These are phyloP conservation scores for Globisporangium emineosum DNA, from an alignment of 352 stramenopile genomes.

Conservation along the genomic window DNA sequence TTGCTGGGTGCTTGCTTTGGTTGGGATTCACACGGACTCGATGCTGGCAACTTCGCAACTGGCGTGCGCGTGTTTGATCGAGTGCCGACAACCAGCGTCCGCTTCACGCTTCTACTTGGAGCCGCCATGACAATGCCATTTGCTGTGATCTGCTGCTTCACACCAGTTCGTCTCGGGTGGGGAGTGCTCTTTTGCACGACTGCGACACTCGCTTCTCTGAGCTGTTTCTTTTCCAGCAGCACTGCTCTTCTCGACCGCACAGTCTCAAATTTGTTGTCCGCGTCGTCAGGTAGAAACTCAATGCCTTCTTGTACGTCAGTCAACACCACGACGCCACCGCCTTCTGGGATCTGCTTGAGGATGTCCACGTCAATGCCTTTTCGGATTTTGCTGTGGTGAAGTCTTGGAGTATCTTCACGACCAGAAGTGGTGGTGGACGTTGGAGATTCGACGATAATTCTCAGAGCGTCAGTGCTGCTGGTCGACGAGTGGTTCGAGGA, in stretches of 20 bases:
- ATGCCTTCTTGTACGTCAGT: constrained; percentile 18
- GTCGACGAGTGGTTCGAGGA: not conserved
- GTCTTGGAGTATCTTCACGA: not conserved
- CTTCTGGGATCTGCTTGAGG: constrained; percentile 18
- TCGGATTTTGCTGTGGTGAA: constrained; percentile 7
- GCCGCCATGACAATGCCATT: constrained; percentile 6
- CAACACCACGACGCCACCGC: constrained; percentile 20
- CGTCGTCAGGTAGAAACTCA: constrained; percentile 12
- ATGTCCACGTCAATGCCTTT: constrained; percentile 6
- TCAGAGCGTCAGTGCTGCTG: not conserved
- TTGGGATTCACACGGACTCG: not conserved
- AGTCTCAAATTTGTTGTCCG: constrained; percentile 22
- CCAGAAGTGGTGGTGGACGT: no score
- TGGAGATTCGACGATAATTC: not conserved
- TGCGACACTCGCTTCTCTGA: constrained; percentile 5
- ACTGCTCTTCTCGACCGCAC: constrained; percentile 30
- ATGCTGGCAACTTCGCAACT: not conserved
- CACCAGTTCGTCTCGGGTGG: not conserved
- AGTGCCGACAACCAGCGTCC: constrained; percentile 6
- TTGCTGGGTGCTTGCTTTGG: not conserved
- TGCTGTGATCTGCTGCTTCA: constrained; percentile 5
- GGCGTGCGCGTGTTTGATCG: not conserved
- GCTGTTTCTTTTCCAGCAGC: constrained; percentile 23
- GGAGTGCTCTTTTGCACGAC: not conserved
- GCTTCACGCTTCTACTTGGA: not conserved